A percentile compares a stretch with the other conserved stretches of the same genome.
These are phyloP conservation scores for Dentiscutata heterogama DNA, from an alignment of 371 early-diverging fungal species.

Conservation along the genomic window DNA sequence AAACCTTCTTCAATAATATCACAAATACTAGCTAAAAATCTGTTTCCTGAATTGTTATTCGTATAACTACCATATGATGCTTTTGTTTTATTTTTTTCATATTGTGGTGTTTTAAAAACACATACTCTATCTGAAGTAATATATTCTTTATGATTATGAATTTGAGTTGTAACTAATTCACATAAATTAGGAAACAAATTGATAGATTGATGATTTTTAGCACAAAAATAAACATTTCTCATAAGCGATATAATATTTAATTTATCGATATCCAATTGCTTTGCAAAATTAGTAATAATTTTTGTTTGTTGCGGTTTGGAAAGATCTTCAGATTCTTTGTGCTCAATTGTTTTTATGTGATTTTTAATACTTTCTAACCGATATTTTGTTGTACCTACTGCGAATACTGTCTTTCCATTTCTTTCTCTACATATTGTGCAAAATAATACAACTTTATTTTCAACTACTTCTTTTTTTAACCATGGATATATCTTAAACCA, in stretches of 20 bases:
- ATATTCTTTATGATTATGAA: not conserved
- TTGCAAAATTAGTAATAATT: not conserved
- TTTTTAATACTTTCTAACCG: not conserved
- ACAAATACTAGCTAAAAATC: not conserved
- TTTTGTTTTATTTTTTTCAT: not conserved
- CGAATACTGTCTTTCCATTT: not conserved
- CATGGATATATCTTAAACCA: not conserved
- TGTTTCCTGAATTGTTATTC: not conserved
- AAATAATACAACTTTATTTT: not conserved
- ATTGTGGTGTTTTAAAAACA: not conserved
- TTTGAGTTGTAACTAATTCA: not conserved
- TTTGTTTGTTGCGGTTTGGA: not conserved
- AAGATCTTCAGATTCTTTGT: not conserved
- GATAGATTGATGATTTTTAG: not conserved
- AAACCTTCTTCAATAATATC: not conserved
- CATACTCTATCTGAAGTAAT: not conserved
- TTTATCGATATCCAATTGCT: not conserved
- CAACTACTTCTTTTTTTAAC: not conserved
- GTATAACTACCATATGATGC: not conserved
- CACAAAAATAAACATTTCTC: conserved; percentile 6
- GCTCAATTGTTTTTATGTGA: not conserved
- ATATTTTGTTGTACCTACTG: not conserved
- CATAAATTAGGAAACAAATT: not conserved
- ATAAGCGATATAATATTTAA: not conserved
- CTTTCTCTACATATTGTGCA: not conserved